A percentile compares a stretch with the other conserved stretches of the same genome.
phyloP scores from a whole-genome alignment of 192 early-diverging fungal genomes.

The Powellomyces hirtus region DNA sequence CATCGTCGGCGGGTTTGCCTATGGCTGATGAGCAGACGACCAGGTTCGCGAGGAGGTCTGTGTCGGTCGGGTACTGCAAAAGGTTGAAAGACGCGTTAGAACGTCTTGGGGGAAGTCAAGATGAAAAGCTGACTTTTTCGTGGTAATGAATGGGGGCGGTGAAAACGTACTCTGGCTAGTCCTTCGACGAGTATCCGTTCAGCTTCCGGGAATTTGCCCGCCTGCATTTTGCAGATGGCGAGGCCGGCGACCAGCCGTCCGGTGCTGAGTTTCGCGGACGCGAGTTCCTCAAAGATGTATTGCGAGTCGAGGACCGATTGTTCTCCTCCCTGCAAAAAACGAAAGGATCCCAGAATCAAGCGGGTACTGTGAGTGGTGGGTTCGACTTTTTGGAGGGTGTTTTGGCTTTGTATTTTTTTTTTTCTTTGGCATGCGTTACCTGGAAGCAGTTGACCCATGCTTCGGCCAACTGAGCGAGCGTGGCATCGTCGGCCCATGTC shows the following conservation, averaged over 20 bases:
- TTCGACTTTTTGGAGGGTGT: too few relatives aligned
- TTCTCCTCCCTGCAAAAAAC: slow-evolving; percentile 56
- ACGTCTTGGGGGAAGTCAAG: not conserved
- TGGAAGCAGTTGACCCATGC: slow-evolving; percentile 76
- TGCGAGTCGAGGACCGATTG: slow-evolving; percentile 81
- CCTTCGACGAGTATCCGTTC: slow-evolving; percentile 76
- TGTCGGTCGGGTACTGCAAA: slow-evolving; percentile 61
- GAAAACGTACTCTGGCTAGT: slow-evolving; percentile 51
- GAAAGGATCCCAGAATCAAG: too few relatives aligned
- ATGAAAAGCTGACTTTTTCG: not conserved
- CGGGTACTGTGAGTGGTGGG: too few relatives aligned
- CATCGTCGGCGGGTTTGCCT: slow-evolving; percentile 67
- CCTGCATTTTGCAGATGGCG: slow-evolving; percentile 79
- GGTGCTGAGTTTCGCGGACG: slow-evolving; percentile 67
- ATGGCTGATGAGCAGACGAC: slow-evolving; percentile 69
- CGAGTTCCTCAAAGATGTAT: slow-evolving; percentile 94
- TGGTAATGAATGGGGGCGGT: not conserved
- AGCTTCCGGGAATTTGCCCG: slow-evolving; percentile 80
- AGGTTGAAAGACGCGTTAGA: not conserved
- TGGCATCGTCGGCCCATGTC: slow-evolving; percentile 92
- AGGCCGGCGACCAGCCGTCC: slow-evolving; percentile 73
- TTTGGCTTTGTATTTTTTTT: too few relatives aligned
- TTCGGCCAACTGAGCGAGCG: slow-evolving; percentile 89
- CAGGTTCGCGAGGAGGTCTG: slow-evolving; percentile 87
- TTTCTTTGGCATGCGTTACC: too few relatives aligned